These are phyloP conservation scores for Trichoderma sp. DNA, from an alignment of 2,329 filamentous ascomycete species.

Conservation along the genomic window DNA sequence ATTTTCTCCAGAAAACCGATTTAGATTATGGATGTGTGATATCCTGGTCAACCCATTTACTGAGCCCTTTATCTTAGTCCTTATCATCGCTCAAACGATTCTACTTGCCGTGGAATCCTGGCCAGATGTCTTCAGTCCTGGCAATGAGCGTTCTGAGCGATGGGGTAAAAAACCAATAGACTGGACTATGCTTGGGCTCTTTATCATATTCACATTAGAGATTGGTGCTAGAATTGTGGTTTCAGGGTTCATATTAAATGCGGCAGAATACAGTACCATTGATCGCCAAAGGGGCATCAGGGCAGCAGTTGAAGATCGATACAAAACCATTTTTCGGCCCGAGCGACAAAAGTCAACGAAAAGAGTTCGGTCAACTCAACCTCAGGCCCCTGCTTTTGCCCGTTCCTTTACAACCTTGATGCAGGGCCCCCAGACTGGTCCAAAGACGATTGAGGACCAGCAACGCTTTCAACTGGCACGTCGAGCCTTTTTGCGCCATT, in stretches of 20 bases:
- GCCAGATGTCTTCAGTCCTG: slow-evolving; percentile 65
- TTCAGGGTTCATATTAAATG: slow-evolving; percentile 89
- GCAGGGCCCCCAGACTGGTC: slow-evolving; percentile 58
- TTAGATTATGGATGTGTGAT: slow-evolving; percentile 77
- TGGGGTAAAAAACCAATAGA: slow-evolving; percentile 75
- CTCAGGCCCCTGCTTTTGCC: slow-evolving; percentile 65
- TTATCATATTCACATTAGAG: slow-evolving; percentile 88
- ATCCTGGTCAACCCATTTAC: slow-evolving; percentile 82
- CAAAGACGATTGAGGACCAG: slow-evolving; percentile 70
- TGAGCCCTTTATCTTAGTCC: slow-evolving; percentile 80
- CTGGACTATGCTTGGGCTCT: slow-evolving; percentile 78
- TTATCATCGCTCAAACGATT: slow-evolving; percentile 87
- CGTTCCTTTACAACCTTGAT: slow-evolving; percentile 81
- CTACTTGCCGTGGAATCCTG: slow-evolving; percentile 84
- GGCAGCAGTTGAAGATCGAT: slow-evolving; percentile 73
- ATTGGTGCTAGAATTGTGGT: slow-evolving; percentile 82
- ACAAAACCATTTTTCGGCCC: slow-evolving; percentile 77
- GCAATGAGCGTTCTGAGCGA: slow-evolving; percentile 57
- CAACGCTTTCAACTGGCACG: slow-evolving; percentile 84
- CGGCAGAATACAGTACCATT: slow-evolving; percentile 87
- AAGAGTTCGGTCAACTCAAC: slow-evolving; percentile 48
- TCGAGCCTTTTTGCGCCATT: slow-evolving; percentile 88
- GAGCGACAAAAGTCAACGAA: slow-evolving; percentile 70
- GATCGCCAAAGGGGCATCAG: slow-evolving; percentile 75
- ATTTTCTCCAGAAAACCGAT: slow-evolving; percentile 73